These are phyloP conservation scores for Solanum bulbocastanum DNA, from an alignment of 257 asterid species.

Conservation along the genomic window DNA sequence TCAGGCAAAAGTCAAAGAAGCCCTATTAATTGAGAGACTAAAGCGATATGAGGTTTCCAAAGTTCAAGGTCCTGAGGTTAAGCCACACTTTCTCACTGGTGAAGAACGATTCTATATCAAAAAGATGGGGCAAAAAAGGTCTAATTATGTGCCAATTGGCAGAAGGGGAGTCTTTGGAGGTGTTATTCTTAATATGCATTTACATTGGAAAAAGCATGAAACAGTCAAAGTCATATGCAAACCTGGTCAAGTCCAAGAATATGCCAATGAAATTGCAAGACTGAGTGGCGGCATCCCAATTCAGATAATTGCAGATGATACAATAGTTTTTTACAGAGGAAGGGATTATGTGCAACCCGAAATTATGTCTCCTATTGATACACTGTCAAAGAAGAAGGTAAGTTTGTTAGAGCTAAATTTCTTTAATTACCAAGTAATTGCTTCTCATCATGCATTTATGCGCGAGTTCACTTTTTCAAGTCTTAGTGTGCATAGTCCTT, in stretches of 20 bases:
- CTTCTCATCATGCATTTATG: background rate
- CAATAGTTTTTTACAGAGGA: slow-evolving; percentile 76
- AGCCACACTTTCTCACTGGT: slow-evolving; percentile 67
- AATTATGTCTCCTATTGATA: slow-evolving; percentile 92
- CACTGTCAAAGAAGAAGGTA: slow-evolving; percentile 78
- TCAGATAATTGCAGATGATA: slow-evolving; percentile 67
- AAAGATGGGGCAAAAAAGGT: slow-evolving; percentile 87
- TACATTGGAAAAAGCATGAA: slow-evolving; percentile 98
- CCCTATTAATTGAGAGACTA: slow-evolving; percentile 63
- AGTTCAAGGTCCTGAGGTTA: slow-evolving; percentile 78
- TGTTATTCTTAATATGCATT: slow-evolving; percentile 92
- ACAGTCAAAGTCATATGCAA: slow-evolving; percentile 87
- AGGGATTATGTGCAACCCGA: slow-evolving; percentile 79
- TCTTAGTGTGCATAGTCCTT: background rate
- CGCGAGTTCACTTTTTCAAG: background rate
- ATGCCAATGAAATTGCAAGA: slow-evolving; percentile 68
- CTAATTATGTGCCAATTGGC: slow-evolving; percentile 92
- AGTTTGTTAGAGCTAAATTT: slow-evolving; percentile 3
- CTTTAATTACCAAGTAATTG: background rate
- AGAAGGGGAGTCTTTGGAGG: slow-evolving; percentile 93
- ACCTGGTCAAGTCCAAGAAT: slow-evolving; percentile 73
- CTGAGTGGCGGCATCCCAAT: slow-evolving; percentile 86
- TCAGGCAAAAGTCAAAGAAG: slow-evolving; percentile 81
- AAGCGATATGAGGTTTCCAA: slow-evolving; percentile 73
- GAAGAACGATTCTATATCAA: slow-evolving; percentile 82